Evolutionary conservation across 257 asterid species (phyloP), one percentile per base, ranked within the genome.

Genomic region (Fraxinus excelsior): DNA sequence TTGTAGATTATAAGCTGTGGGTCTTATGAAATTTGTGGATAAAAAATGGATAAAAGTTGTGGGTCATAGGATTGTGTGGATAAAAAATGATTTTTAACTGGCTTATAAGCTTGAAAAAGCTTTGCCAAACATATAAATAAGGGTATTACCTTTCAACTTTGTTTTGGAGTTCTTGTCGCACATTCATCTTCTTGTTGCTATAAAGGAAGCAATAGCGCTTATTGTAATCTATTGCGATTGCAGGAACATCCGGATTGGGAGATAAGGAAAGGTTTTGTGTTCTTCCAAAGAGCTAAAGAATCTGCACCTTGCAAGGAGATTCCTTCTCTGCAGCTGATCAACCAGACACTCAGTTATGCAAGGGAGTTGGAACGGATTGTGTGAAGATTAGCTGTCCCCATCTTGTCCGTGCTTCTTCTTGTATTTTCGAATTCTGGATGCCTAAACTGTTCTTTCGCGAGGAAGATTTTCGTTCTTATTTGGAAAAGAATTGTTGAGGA

Each of bases 191-290:
- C 42, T 42, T 42, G 51, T 42, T 9, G 16, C 18, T 42, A 11
- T 42, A 42, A 12, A 42, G 18, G 51, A 42, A 42, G 16, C 51
- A 70, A 44, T 62, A 7, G 26, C 2, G 13, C n/a, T 14, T 7
- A 79, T 32, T 72, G 1, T 73, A 46, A 11, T 78, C 4, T 28
- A 29, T 73, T 80, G 72, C 71, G 67, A 79, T 62, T 89, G 87
- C 88, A 94, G 98, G 98, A 92, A 72, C 97, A 91, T 69, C 92
- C 97, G 0, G 97, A 92, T 80, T 94, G 97, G 98, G 98, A 92
- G 87, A 84, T 94, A 29, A 84, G 88, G 75, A 80, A 83, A 3
- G 96, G 91, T 8, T 74, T 73, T 44, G 90, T 94, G 71, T 80
- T 83, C 42, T 92, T 94, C 88, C 97, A 91, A 76, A 82, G 81